A percentile compares a stretch with the other conserved stretches of the same genome.
Conservation (phyloP, 345 rosid species). For the Toxicodendron radicans region DNA sequence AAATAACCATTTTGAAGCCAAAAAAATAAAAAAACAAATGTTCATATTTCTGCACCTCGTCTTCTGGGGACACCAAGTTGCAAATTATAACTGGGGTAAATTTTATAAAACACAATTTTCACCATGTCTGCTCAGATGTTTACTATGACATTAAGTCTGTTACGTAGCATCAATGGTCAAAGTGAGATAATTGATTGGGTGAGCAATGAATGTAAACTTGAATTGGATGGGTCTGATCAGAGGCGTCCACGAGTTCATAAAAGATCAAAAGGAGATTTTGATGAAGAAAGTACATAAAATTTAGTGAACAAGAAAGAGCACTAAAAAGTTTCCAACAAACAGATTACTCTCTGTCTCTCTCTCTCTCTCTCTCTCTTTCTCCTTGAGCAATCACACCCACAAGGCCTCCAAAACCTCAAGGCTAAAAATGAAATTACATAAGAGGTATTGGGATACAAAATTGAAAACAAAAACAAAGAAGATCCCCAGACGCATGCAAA, state of each 20-base stretch:
- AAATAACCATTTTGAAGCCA: no score
- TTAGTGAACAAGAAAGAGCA: constrained; percentile 9
- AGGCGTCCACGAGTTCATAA: not conserved
- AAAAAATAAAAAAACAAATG: no score
- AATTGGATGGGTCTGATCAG: not conserved
- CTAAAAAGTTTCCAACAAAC: constrained; percentile 31
- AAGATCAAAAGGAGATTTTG: not conserved
- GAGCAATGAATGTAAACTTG: no score
- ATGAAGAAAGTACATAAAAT: not conserved
- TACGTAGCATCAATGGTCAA: no score
- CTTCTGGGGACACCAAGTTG: no score
- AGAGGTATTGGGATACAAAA: constrained; percentile 30
- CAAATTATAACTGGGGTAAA: no score
- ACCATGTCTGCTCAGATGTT: no score
- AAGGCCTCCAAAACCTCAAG: constrained; percentile 18
- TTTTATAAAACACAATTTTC: no score
- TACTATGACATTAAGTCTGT: no score
- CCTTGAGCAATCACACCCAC: constrained; percentile 25
- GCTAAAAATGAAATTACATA: constrained; percentile 12
- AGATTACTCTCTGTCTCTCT: constrained; percentile 19
- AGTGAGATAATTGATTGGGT: no score
- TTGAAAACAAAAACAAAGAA: constrained; percentile 32
- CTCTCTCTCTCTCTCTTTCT: constrained; percentile 16
- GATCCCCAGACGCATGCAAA: constrained; percentile 25
- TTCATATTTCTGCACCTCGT: no score